Percentiles rank a stretch among this genome's conserved stretches.
These are phyloP conservation scores for Clarireedia homoeocarpa DNA, from an alignment of 2,329 filamentous ascomycete genomes.

Conservation along the genomic window DNA sequence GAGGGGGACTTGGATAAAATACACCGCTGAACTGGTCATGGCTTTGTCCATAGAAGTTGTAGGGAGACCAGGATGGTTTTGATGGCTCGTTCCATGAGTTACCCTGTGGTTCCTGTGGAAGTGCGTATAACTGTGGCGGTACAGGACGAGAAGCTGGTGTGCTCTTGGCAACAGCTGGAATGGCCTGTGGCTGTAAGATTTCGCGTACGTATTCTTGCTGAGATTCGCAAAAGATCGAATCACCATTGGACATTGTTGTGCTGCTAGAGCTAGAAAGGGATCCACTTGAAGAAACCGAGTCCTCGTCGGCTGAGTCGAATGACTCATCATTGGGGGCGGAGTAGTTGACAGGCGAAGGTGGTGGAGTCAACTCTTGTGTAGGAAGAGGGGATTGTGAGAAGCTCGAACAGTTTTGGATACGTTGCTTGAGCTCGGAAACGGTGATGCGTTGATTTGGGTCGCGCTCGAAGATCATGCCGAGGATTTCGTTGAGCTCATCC, in stretches of 20 bases:
- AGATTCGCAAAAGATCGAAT: neutral
- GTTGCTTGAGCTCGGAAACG: slow-evolving; percentile 67
- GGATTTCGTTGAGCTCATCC: slow-evolving; percentile 78
- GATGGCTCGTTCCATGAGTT: neutral
- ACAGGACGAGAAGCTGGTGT: neutral
- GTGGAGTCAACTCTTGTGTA: neutral
- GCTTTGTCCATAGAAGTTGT: neutral
- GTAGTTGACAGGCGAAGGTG: neutral
- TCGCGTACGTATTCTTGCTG: neutral
- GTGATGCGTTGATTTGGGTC: slow-evolving; percentile 78
- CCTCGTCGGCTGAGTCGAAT: neutral
- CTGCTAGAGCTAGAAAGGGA: neutral
- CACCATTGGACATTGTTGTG: neutral
- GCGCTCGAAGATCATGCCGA: slow-evolving; percentile 80
- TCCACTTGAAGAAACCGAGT: slow-evolving; percentile 18
- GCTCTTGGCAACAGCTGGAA: neutral
- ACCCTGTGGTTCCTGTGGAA: neutral
- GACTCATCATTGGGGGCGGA: neutral
- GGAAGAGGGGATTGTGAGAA: slow-evolving; percentile 18
- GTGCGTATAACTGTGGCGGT: neutral
- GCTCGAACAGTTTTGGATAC: slow-evolving; percentile 60
- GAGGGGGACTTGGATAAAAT: neutral
- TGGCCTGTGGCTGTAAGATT: neutral
- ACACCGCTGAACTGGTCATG: neutral
- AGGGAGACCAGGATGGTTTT: neutral